Evolutionary conservation across 2,329 filamentous ascomycete genomes (phyloP).

Genomic region (Diplocarpon mali): DNA sequence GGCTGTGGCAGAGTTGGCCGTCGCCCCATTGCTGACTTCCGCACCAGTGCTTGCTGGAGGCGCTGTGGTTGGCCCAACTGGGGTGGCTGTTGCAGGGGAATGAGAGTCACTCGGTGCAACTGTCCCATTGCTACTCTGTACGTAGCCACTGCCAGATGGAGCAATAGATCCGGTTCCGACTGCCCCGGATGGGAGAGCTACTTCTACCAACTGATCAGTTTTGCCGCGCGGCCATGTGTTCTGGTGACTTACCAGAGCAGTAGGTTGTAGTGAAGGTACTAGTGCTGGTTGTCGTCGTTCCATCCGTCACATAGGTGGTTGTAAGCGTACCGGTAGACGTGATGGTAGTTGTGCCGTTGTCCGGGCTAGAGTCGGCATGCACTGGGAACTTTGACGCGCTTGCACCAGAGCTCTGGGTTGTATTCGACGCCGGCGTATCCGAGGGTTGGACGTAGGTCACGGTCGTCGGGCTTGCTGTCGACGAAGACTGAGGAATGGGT

Average conservation of each 20-base stretch:
- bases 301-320: slow-evolving; percentile 9
- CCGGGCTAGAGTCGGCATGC: slow-evolving; percentile 1
- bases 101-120: background rate
- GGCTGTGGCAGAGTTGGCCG: too few relatives aligned
- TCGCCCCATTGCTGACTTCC: background rate
- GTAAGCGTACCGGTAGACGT: slow-evolving; percentile 17
- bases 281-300: slow-evolving; percentile 11
- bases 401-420: background rate
- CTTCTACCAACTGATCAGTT: background rate
- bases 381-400: background rate
- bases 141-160: too few relatives aligned
- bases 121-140: too few relatives aligned
- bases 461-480: slow-evolving; percentile 23
- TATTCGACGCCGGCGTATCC: slow-evolving; percentile 4
- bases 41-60: background rate
- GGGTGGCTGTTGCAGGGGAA: slow-evolving; percentile 1
- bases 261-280: slow-evolving; percentile 11
- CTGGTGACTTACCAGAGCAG: slow-evolving; percentile 3
- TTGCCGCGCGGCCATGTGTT: background rate
- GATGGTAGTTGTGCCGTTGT: slow-evolving; percentile 13
- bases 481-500: slow-evolving; percentile 6
- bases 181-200: too few relatives aligned
- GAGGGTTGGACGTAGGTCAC: slow-evolving; percentile 11
- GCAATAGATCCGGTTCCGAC: too few relatives aligned
- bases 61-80: slow-evolving; percentile 6